A percentile compares a stretch with the other conserved stretches of the same genome.
Conservation (phyloP, 805 yeast genomes). For the Kuraishia cidri region DNA sequence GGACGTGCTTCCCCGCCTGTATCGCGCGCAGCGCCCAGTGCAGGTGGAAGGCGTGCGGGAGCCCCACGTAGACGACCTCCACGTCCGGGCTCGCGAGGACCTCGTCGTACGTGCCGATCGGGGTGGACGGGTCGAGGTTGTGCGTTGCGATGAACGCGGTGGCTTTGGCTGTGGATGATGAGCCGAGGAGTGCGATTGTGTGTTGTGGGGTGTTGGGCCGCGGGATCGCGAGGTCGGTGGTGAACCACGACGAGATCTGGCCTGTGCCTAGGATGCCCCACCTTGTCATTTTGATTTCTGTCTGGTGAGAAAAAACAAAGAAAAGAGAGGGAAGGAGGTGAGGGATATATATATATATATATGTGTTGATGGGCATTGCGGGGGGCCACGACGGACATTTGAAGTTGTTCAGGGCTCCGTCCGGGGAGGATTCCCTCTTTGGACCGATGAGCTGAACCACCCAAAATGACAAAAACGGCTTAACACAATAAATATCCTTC, state of each 20-base stretch:
- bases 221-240: conserved; percentile 20
- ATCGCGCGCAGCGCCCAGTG: conserved; percentile 31
- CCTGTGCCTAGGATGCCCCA: conserved; percentile 48
- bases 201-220: conserved; percentile 21
- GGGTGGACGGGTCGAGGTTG: conserved; percentile 1
- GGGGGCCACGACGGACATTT: no score
- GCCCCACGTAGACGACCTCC: conserved; percentile 41
- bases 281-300: no score
- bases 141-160: conserved; percentile 16
- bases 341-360: no score
- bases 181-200: conserved; percentile 27
- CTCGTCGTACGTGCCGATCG: conserved; percentile 25
- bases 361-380: no score
- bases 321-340: no score
- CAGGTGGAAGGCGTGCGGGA: conserved; percentile 42
- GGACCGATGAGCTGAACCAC: no score
- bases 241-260: conserved; percentile 35
- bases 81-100: conserved; percentile 28
- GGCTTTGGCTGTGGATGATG: conserved; percentile 26
- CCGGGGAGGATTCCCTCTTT: no score
- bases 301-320: no score
- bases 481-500: no score
- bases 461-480: no score
- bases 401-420: no score
- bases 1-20: conserved; percentile 34